A percentile compares a stretch with the other conserved stretches of the same genome.
These are phyloP conservation scores for Pseudozyma thailandica DNA, from an alignment of 1,284 basidiomycete genomes.

Conservation along the genomic window DNA sequence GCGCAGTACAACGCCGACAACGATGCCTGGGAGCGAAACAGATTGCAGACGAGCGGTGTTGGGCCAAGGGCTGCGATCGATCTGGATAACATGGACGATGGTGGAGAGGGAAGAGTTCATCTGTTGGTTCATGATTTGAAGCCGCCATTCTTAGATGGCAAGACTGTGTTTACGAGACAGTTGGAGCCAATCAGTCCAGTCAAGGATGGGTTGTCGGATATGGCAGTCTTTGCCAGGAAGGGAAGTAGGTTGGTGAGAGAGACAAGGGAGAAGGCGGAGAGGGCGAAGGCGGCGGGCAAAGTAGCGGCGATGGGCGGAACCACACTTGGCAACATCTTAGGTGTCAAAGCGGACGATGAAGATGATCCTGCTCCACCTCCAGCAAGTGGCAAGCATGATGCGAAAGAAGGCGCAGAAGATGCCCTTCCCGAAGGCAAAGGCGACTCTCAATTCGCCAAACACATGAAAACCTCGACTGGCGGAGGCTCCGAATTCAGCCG, in stretches of 20 bases:
- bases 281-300: slow-evolving; percentile 81
- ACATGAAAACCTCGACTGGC: slow-evolving; percentile 74
- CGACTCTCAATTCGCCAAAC: slow-evolving; percentile 93
- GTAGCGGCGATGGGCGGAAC: slow-evolving; percentile 92
- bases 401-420: slow-evolving; percentile 1
- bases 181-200: slow-evolving; percentile 97
- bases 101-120: slow-evolving; percentile 95
- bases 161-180: slow-evolving; percentile 94
- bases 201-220: slow-evolving; percentile 89
- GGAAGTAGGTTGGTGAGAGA: slow-evolving; percentile 92
- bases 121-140: slow-evolving; percentile 97
- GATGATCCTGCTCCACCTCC: slow-evolving; percentile 18
- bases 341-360: slow-evolving; percentile 85
- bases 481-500: slow-evolving; percentile 86
- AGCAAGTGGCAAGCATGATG: background rate
- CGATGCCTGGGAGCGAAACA: slow-evolving; percentile 97
- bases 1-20: slow-evolving; percentile 82
- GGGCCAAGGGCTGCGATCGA: slow-evolving; percentile 83
- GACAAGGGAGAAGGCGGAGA: slow-evolving; percentile 92
- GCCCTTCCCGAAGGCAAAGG: slow-evolving; percentile 82
- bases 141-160: slow-evolving; percentile 96
- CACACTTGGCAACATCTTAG: slow-evolving; percentile 93
- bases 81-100: slow-evolving; percentile 78
- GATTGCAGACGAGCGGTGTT: slow-evolving; percentile 94
- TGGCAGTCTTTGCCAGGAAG: slow-evolving; percentile 95